Evolutionary conservation across 345 rosid genomes (phyloP).

Genomic region (Aurinia saxatilis): DNA sequence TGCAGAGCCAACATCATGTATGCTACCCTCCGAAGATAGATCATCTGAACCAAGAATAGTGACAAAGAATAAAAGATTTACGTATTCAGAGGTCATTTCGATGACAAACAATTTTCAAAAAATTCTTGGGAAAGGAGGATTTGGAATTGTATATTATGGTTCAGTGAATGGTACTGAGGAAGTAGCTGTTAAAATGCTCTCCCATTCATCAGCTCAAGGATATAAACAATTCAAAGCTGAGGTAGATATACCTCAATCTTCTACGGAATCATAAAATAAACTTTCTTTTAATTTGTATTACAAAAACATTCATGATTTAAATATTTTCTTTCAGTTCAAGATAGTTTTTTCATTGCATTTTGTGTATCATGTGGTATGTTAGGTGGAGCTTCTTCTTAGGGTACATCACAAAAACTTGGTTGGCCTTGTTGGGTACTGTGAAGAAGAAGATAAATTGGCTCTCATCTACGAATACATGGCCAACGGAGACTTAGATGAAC

Average conservation of each 20-base stretch:
- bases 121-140: constrained; percentile 47
- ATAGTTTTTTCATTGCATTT: neutral
- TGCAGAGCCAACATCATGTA: constrained; percentile 11
- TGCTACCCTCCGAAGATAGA: neutral
- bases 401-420: constrained; percentile 50
- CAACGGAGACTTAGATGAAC: constrained; percentile 30
- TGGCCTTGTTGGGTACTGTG: constrained; percentile 34
- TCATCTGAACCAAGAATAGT: neutral
- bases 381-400: constrained; percentile 40
- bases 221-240: constrained; percentile 28
- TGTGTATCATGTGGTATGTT: neutral
- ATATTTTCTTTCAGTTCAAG: too few species aligned
- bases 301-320: too few species aligned
- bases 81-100: constrained; percentile 20
- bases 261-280: neutral
- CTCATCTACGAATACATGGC: constrained; percentile 45
- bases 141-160: constrained; percentile 49
- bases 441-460: constrained; percentile 26
- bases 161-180: constrained; percentile 2
- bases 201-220: constrained; percentile 27
- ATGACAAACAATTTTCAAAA: constrained; percentile 38
- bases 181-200: constrained; percentile 32
- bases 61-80: constrained; percentile 18
- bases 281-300: too few species aligned
- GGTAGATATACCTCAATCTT: constrained; percentile 4